Conservation (phyloP, 108 stramenopile species). For the Cyclostephanos tholiformis region DNA sequence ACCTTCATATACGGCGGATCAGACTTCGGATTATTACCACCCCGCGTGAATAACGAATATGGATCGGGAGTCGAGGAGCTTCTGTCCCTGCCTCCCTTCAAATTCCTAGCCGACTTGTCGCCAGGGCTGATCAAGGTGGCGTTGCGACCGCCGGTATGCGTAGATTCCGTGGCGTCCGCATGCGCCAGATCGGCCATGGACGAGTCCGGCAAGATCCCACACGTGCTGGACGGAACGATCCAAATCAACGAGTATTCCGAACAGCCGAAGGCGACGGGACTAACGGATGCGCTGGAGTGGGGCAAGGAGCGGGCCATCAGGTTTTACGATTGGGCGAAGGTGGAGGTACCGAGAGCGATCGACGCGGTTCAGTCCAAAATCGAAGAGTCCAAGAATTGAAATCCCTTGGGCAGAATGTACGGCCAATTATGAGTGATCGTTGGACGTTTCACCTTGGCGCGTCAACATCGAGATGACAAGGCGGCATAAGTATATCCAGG, state of each 20-base stretch:
- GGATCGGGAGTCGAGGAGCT: slow-evolving; percentile 68
- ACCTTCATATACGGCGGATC: slow-evolving; percentile 83
- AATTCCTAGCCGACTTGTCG: slow-evolving; percentile 51
- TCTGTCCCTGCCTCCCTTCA: slow-evolving; percentile 54
- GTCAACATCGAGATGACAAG: no score
- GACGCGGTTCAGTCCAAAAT: slow-evolving; percentile 44
- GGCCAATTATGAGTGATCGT: no score
- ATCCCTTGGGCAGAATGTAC: no score
- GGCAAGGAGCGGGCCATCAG: slow-evolving; percentile 33
- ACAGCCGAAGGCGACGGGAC: slow-evolving; percentile 45
- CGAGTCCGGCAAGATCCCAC: slow-evolving; percentile 25
- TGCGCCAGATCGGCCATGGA: slow-evolving; percentile 64
- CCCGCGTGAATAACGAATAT: slow-evolving; percentile 72
- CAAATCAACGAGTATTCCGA: slow-evolving; percentile 49
- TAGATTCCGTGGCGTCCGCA: slow-evolving; percentile 71
- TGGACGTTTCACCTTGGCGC: no score
- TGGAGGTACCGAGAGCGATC: slow-evolving; percentile 43
- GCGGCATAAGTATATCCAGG: no score
- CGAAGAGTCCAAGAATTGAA: slow-evolving; percentile 44
- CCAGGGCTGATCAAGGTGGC: slow-evolving; percentile 81
- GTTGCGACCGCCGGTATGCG: slow-evolving; percentile 71
- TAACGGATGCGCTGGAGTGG: slow-evolving; percentile 49
- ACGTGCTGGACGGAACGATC: slow-evolving; percentile 46
- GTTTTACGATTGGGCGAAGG: slow-evolving; percentile 56
- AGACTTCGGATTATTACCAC: slow-evolving; percentile 66